Evolutionary conservation across 192 early-diverging fungal genomes (phyloP).

Genomic region (Haplosporangium gracile): DNA sequence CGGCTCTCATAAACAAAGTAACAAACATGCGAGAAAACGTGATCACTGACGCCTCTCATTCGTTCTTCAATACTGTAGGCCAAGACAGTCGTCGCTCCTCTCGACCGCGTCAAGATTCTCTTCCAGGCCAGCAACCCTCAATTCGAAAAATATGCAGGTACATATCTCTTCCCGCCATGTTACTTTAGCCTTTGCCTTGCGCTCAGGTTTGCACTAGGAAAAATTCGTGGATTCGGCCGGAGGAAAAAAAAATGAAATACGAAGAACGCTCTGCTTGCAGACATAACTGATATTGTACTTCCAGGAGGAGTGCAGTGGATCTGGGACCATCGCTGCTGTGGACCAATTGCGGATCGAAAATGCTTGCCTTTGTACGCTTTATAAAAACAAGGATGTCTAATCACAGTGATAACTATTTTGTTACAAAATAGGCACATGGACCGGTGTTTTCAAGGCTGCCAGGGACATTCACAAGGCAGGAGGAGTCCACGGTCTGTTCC

Average conservation of each 20-base stretch:
- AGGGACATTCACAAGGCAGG: conserved; percentile 77
- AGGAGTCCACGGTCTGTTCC: conserved; percentile 88
- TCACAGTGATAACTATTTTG: background rate
- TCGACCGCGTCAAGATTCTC: conserved; percentile 89
- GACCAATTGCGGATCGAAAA: background rate
- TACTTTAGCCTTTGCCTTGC: background rate
- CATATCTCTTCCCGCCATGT: background rate
- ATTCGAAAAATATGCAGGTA: conserved; percentile 77
- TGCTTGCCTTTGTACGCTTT: background rate
- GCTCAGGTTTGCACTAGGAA: no score
- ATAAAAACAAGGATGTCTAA: background rate
- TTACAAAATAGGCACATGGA: conserved; percentile 71
- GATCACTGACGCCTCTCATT: background rate
- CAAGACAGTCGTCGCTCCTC: conserved; percentile 83
- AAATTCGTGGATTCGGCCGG: no score
- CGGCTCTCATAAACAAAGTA: background rate
- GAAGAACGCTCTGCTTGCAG: background rate
- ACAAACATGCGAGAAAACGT: background rate
- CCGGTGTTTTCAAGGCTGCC: conserved; percentile 86
- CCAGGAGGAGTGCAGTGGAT: no score
- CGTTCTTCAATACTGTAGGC: conserved; percentile 57
- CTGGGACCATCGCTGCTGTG: no score
- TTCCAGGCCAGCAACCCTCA: conserved; percentile 84
- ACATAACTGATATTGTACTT: no score
- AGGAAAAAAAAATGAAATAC: background rate